Evolutionary conservation across 1,284 basidiomycete genomes (phyloP), one percentile per base, ranked within the genome.

Genomic region (Phaffia rhodozyma): DNA sequence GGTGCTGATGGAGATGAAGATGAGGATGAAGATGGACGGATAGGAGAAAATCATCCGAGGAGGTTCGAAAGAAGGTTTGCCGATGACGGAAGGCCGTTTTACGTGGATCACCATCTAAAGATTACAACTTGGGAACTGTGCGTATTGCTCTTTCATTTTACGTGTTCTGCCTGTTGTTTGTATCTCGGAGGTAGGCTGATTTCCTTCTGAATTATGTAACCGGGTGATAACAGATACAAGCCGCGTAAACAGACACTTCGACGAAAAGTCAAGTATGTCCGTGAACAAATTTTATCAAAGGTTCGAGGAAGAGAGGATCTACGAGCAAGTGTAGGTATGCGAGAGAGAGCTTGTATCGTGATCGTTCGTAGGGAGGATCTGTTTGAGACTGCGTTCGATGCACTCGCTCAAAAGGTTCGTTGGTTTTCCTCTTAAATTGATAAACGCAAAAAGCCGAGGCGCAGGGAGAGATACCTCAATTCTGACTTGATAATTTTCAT

Each of bases 241-340:
- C 60, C 60, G 11, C 60, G 60, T 29, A 34, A 43, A 25, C 60
- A 62, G 43, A 56, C 60, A 27, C 60, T 62, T 16, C 60, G 60
- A 4, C 53, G 60, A 32, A 62, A 62, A 49, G 30, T 56, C 43
- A 62, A 62, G 47, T 62, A 62, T 20, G 60, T 62, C 13, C 60
- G 60, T 29, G 60, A 62, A 29, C 60, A 62, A 55, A 55, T 62
- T 16, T 27, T 62, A 20, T 47, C 43, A 1, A 25, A 30, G 29
- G 54, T 50, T 6, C 60, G 60, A 32, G 13, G 23, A 29, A 11
- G 21, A 51, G 25, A 18, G n/a, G 25, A 18, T 29, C 7, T 13
- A 13, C 54, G 54, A 32, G 18, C 54, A n/a, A 34, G 49, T 6
- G 9, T 49, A 49, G 49, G 50, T 2, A 43, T 43, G 38, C 38